Conservation (phyloP, 2,329 filamentous ascomycete species). For the Colletotrichum orbiculare region DNA sequence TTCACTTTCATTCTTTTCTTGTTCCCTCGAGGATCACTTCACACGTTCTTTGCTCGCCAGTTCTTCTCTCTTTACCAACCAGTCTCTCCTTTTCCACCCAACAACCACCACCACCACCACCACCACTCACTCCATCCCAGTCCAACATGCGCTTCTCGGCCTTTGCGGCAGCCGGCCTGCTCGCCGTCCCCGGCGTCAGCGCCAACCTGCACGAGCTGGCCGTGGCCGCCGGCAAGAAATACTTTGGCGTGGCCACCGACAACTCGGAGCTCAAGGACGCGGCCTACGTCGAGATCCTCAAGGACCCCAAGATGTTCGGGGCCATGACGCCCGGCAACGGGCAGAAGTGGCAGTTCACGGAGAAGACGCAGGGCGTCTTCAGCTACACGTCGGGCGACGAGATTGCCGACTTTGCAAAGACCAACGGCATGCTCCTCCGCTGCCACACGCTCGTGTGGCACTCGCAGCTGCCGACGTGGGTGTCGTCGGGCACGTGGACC, state of each 20-base stretch:
- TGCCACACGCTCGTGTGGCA: constrained; percentile 61
- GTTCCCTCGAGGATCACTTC: constrained; percentile 4
- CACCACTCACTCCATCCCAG: neutral
- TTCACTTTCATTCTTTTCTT: constrained; percentile 21
- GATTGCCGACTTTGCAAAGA: constrained; percentile 55
- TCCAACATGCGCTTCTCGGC: constrained; percentile 30
- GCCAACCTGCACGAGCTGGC: constrained; percentile 50
- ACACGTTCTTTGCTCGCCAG: constrained; percentile 6
- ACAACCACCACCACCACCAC: too few relatives aligned
- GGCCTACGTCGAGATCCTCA: constrained; percentile 64
- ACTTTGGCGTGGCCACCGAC: constrained; percentile 75
- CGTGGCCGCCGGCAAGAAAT: constrained; percentile 50
- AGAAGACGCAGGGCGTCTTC: constrained; percentile 68
- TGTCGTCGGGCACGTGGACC: constrained; percentile 53
- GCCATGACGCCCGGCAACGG: constrained; percentile 73
- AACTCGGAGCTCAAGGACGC: constrained; percentile 62
- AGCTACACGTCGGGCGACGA: constrained; percentile 68
- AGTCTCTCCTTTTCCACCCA: constrained; percentile 7
- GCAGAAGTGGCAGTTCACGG: constrained; percentile 72
- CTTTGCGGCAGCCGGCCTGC: constrained; percentile 32
- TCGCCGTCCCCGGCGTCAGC: constrained; percentile 28
- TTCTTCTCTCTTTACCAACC: neutral
- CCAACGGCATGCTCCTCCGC: constrained; percentile 48
- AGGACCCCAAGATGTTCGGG: constrained; percentile 71
- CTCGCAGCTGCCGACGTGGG: constrained; percentile 61